phyloP scores from a whole-genome alignment of 2,329 filamentous ascomycete species.

The Colletotrichum eremochloae region DNA sequence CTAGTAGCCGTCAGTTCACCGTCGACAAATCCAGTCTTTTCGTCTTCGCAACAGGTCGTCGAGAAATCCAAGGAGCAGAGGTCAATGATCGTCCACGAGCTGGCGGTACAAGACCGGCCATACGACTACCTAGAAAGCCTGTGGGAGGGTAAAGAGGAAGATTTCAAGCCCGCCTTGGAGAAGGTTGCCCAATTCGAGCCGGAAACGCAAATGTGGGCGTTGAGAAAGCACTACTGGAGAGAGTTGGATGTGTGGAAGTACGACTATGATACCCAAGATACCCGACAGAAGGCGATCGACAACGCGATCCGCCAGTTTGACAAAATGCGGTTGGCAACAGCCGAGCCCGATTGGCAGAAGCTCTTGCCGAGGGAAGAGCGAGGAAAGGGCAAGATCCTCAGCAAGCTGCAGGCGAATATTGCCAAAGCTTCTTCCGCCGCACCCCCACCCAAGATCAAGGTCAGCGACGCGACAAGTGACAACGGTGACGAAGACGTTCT shows the following conservation, averaged over 20 bases:
- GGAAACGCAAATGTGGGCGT: conserved; percentile 64
- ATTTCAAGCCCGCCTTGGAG: conserved; percentile 66
- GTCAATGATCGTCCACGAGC: conserved; percentile 69
- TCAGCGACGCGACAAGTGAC: conserved; percentile 56
- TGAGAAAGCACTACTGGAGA: conserved; percentile 71
- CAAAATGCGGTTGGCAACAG: conserved; percentile 67
- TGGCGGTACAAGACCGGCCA: conserved; percentile 67
- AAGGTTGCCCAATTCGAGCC: conserved; percentile 70
- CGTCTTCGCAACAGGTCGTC: conserved; percentile 64
- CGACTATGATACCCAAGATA: conserved; percentile 65
- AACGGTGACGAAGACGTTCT: conserved; percentile 50
- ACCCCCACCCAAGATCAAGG: conserved; percentile 63
- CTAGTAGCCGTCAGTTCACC: conserved; percentile 69
- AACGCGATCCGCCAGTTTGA: conserved; percentile 72
- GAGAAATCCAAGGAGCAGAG: conserved; percentile 68
- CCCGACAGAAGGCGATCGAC: conserved; percentile 72
- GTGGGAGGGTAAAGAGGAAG: conserved; percentile 65
- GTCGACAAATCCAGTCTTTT: conserved; percentile 61
- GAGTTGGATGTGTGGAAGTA: conserved; percentile 76
- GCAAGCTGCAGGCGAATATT: conserved; percentile 71
- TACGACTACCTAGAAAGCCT: conserved; percentile 63
- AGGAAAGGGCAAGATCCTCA: conserved; percentile 71
- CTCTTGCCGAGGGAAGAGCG: conserved; percentile 70
- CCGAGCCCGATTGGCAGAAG: conserved; percentile 72
- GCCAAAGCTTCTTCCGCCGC: conserved; percentile 59